Evolutionary conservation across 164 flowering plant species (phyloP).

Genomic region (Santalum album): DNA sequence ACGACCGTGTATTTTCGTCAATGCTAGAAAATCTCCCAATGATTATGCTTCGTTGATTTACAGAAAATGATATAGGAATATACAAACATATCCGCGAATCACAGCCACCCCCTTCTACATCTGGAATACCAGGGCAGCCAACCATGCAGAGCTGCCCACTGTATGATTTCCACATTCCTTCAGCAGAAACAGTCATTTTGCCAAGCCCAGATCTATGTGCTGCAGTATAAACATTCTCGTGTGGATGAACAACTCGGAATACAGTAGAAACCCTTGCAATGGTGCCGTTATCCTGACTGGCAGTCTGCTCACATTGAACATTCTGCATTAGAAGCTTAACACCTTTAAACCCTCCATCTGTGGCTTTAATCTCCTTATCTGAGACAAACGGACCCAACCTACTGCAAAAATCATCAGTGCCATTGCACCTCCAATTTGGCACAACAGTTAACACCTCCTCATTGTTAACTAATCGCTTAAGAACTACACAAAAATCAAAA

Average conservation of each 20-base stretch:
- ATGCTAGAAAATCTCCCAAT: conserved; percentile 57
- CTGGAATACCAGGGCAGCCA: conserved; percentile 51
- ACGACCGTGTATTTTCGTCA: conserved; percentile 17
- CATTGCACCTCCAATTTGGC: conserved; percentile 82
- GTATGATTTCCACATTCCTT: conserved; percentile 79
- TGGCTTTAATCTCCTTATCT: conserved; percentile 37
- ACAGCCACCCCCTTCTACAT: conserved; percentile 32
- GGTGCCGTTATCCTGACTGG: conserved; percentile 14
- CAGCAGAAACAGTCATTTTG: conserved; percentile 65
- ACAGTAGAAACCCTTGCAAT: conserved; percentile 50
- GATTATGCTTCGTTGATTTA: conserved; percentile 60
- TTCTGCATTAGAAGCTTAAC: conserved; percentile 50
- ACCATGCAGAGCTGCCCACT: conserved; percentile 91
- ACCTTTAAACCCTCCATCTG: conserved; percentile 52
- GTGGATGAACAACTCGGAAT: conserved; percentile 50
- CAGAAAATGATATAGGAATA: conserved; percentile 55
- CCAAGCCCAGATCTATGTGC: conserved; percentile 45
- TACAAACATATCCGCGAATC: conserved; percentile 60
- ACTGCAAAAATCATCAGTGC: conserved; percentile 47
- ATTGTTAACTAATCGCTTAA: conserved; percentile 26
- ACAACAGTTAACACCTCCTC: conserved; percentile 36
- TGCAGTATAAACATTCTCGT: conserved; percentile 31
- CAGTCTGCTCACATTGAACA: conserved; percentile 42
- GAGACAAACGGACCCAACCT: conserved; percentile 60
- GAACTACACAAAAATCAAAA: conserved; percentile 36